Conservation (phyloP, 2,329 filamentous ascomycete species). For the Nectriaceae sp. region DNA sequence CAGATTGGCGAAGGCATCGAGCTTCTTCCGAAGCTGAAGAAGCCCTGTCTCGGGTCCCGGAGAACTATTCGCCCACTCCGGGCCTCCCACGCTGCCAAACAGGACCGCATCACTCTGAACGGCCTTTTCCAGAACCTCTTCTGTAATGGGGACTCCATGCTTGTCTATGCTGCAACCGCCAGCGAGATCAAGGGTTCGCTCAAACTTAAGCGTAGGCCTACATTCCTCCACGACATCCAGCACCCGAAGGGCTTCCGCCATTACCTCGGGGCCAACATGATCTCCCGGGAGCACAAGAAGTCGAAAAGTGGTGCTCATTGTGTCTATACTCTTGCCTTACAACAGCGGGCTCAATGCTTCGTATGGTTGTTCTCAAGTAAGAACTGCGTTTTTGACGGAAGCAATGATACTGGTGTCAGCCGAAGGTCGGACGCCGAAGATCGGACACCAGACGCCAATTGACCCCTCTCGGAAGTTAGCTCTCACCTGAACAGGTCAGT, state of each 20-base stretch:
- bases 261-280: constrained; percentile 49
- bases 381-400: no score
- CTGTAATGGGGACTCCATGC: constrained; percentile 45
- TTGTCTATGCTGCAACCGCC: constrained; percentile 46
- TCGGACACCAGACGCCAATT: no score
- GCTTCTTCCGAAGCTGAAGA: constrained; percentile 39
- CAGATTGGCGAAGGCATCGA: constrained; percentile 53
- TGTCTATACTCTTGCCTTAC: constrained; percentile 3
- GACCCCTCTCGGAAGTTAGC: no score
- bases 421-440: no score
- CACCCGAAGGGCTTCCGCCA: constrained; percentile 47
- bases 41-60: constrained; percentile 49
- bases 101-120: constrained; percentile 45
- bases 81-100: constrained; percentile 50
- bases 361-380: no score
- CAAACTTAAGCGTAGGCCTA: constrained; percentile 32
- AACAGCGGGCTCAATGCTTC: neutral
- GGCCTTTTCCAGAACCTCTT: constrained; percentile 44
- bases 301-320: constrained; percentile 18
- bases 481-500: no score
- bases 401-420: no score
- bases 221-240: constrained; percentile 41
- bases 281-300: constrained; percentile 49
- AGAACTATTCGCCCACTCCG: constrained; percentile 43
- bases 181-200: constrained; percentile 28